phyloP scores from a whole-genome alignment of 1,284 basidiomycete species.

The Chondrostereum purpureum region DNA sequence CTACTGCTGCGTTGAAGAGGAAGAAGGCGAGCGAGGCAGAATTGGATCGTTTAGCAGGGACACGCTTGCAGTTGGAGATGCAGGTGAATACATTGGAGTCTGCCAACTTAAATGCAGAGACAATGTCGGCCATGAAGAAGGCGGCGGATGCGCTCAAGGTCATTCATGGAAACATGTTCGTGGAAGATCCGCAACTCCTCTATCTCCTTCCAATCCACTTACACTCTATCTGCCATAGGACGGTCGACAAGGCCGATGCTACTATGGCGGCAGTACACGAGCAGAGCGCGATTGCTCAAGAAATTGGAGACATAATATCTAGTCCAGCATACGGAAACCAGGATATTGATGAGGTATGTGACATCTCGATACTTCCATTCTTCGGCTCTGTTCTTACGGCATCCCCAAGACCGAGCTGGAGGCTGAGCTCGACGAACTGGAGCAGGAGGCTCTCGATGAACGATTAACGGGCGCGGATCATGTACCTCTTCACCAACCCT shows the following conservation, averaged over 20 bases:
- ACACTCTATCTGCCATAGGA: slow-evolving; percentile 38
- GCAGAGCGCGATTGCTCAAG: slow-evolving; percentile 91
- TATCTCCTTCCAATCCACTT: slow-evolving; percentile 12
- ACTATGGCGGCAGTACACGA: slow-evolving; percentile 90
- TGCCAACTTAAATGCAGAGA: slow-evolving; percentile 98
- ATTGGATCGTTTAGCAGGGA: slow-evolving; percentile 82
- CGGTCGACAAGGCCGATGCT: slow-evolving; percentile 86
- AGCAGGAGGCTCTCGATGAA: slow-evolving; percentile 88
- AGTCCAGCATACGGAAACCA: slow-evolving; percentile 65
- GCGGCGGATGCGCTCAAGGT: slow-evolving; percentile 87
- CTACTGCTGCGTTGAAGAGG: slow-evolving; percentile 86
- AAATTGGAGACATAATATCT: slow-evolving; percentile 94
- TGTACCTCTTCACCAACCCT: slow-evolving; percentile 87
- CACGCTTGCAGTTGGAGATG: slow-evolving; percentile 89
- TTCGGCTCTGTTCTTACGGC: too few relatives aligned
- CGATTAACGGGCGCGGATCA: slow-evolving; percentile 85
- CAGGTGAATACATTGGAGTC: slow-evolving; percentile 98
- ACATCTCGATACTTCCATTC: slow-evolving; percentile 5
- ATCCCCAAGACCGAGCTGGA: slow-evolving; percentile 82
- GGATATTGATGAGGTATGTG: slow-evolving; percentile 70
- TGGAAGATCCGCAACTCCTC: slow-evolving; percentile 19
- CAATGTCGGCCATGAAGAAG: slow-evolving; percentile 97
- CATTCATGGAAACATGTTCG: slow-evolving; percentile 90
- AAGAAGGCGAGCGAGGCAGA: slow-evolving; percentile 92
- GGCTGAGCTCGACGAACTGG: slow-evolving; percentile 83